These are phyloP conservation scores for Acanthamoeba lenticulata DNA, from an alignment of 208 protist species.

Conservation along the genomic window DNA sequence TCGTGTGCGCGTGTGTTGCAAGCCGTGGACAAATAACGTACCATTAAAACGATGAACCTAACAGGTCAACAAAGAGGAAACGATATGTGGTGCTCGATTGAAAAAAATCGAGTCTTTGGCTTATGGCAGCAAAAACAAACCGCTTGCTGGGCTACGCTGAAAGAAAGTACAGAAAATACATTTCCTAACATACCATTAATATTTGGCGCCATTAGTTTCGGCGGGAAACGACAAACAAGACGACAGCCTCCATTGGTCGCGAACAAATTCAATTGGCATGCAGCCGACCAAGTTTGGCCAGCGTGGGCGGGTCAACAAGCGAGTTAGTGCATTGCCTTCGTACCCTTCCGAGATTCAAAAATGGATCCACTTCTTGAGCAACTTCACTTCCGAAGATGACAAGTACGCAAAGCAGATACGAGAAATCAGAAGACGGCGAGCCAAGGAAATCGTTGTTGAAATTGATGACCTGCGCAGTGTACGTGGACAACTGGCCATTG, in stretches of 20 bases:
- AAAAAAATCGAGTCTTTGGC: too few relatives aligned
- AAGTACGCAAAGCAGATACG: not conserved
- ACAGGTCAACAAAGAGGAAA: too few relatives aligned
- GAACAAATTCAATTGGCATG: not conserved
- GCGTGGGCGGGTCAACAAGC: not conserved
- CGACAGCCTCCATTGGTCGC: not conserved
- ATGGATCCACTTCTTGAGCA: not conserved
- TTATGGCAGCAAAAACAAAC: too few relatives aligned
- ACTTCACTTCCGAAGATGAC: not conserved
- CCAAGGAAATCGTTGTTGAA: not conserved
- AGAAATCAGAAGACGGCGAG: not conserved
- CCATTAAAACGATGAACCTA: too few relatives aligned
- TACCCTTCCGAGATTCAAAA: not conserved
- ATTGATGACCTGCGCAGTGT: not conserved
- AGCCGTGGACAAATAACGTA: too few relatives aligned
- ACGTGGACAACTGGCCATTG: not conserved
- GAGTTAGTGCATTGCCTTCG: not conserved
- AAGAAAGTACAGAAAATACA: not conserved
- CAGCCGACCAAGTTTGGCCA: not conserved
- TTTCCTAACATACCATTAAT: not conserved
- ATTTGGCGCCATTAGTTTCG: not conserved
- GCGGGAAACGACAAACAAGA: not conserved
- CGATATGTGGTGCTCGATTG: too few relatives aligned
- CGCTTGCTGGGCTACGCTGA: not conserved
- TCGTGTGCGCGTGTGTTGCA: too few relatives aligned